phyloP scores from a whole-genome alignment of 2,329 filamentous ascomycete genomes.

The Paracorniculantispora psalliotae region DNA sequence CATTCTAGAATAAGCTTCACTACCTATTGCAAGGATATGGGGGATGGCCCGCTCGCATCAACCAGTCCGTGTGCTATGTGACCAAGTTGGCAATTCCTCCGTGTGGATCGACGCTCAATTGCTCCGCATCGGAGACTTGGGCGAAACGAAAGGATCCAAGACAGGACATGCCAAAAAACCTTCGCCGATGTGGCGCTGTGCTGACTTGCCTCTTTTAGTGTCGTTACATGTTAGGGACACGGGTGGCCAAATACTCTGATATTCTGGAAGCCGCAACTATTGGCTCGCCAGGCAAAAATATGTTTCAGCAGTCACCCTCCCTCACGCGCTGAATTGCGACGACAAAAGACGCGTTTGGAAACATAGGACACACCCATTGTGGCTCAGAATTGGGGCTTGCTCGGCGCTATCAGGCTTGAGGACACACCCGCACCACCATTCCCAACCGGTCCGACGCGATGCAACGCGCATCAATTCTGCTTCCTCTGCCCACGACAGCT shows the following conservation, averaged over 20 bases:
- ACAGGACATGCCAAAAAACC: background rate
- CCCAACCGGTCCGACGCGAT: background rate
- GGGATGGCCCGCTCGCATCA: background rate
- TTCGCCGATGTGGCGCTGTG: background rate
- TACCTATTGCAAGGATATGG: background rate
- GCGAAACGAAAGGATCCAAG: background rate
- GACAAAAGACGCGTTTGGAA: background rate
- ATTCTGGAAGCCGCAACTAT: background rate
- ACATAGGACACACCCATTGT: background rate
- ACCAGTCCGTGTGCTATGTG: background rate
- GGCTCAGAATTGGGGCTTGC: background rate
- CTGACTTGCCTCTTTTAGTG: background rate
- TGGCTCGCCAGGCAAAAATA: background rate
- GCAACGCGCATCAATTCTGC: background rate
- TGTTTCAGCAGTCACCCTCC: background rate
- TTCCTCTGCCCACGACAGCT: background rate
- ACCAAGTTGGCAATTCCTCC: background rate
- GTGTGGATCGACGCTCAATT: background rate
- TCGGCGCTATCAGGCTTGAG: background rate
- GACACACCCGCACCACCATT: background rate
- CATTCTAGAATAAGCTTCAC: background rate
- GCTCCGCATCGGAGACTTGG: background rate
- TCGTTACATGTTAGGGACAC: background rate
- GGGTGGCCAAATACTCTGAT: background rate
- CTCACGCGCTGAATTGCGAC: background rate